A percentile compares a stretch with the other conserved stretches of the same genome.
These are phyloP conservation scores for Pseudopyricularia cyperi DNA, from an alignment of 2,329 filamentous ascomycete genomes.

Conservation along the genomic window DNA sequence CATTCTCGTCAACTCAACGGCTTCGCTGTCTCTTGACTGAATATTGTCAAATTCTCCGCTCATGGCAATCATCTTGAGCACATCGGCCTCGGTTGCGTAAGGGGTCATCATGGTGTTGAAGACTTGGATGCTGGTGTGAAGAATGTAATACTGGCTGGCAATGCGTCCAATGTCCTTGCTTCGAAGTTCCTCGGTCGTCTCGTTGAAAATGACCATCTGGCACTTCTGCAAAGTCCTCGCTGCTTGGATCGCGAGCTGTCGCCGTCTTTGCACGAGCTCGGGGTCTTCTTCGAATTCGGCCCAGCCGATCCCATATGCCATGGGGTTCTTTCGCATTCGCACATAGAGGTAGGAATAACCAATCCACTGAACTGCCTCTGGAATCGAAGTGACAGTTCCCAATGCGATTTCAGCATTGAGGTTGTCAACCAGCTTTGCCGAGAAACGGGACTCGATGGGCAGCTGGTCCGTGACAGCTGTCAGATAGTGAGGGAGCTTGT, in stretches of 20 bases:
- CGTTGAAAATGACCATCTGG: conserved; percentile 99
- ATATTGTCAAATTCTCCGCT: conserved; percentile 98
- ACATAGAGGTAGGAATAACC: conserved; percentile 97
- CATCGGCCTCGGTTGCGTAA: conserved; percentile 75
- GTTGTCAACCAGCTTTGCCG: conserved; percentile 86
- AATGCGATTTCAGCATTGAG: conserved; percentile 89
- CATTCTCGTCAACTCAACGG: conserved; percentile 69
- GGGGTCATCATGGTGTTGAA: conserved; percentile 94
- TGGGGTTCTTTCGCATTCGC: conserved; percentile 83
- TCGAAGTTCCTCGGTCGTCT: conserved; percentile 79
- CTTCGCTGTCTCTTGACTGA: conserved; percentile 80
- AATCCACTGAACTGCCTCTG: conserved; percentile 92
- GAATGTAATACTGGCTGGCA: conserved; percentile 92
- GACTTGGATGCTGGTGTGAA: conserved; percentile 85
- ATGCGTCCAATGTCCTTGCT: conserved; percentile 94
- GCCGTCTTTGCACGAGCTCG: conserved; percentile 69
- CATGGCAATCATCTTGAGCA: conserved; percentile 93
- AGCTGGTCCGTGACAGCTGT: conserved; percentile 89
- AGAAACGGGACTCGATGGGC: conserved; percentile 95
- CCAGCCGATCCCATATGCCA: conserved; percentile 93
- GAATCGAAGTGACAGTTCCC: conserved; percentile 87
- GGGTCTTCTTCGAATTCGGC: conserved; percentile 81
- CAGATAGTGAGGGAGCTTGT: conserved; percentile 83
- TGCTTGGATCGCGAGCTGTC: conserved; percentile 78
- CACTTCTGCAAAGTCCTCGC: conserved; percentile 78